These are phyloP conservation scores for Alternaria conjuncta DNA, from an alignment of 2,329 filamentous ascomycete genomes.

Conservation along the genomic window DNA sequence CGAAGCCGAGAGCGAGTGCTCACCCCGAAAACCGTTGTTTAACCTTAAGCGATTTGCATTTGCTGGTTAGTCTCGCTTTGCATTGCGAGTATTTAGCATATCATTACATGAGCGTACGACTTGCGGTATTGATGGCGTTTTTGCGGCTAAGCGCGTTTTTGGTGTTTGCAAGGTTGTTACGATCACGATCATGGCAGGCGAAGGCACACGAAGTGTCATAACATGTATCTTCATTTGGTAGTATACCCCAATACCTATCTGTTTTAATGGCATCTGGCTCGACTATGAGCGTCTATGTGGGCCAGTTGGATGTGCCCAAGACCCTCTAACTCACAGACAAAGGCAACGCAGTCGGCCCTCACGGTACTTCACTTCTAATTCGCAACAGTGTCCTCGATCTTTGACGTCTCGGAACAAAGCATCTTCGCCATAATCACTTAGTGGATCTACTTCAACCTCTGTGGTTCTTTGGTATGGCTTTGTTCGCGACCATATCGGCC, in stretches of 20 bases:
- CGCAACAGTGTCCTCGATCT: not conserved
- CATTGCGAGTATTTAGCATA: conserved; percentile 4
- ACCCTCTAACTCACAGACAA: not conserved
- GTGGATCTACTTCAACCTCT: not conserved
- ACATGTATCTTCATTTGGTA: conserved; percentile 14
- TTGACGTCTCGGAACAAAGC: conserved; percentile 4
- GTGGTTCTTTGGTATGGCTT: conserved; percentile 2
- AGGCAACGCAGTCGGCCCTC: not conserved
- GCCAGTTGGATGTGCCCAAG: not conserved
- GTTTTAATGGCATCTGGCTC: not conserved
- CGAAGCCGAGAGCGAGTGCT: conserved; percentile 47
- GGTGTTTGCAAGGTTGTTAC: not conserved
- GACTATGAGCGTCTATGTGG: not conserved
- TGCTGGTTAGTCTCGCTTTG: conserved; percentile 23
- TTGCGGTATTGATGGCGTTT: conserved; percentile 9
- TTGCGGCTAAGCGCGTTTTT: not conserved
- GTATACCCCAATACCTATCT: conserved; percentile 22
- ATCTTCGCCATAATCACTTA: not conserved
- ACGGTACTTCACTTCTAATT: not conserved
- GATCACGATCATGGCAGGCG: not conserved
- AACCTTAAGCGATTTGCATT: conserved; percentile 51
- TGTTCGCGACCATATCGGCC: conserved; percentile 3
- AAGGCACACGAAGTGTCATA: conserved; percentile 2
- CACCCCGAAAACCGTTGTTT: conserved; percentile 44
- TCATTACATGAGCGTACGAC: conserved; percentile 10